Conservation (phyloP, 2,329 filamentous ascomycete species). For the Macrophomina phaseolina region DNA sequence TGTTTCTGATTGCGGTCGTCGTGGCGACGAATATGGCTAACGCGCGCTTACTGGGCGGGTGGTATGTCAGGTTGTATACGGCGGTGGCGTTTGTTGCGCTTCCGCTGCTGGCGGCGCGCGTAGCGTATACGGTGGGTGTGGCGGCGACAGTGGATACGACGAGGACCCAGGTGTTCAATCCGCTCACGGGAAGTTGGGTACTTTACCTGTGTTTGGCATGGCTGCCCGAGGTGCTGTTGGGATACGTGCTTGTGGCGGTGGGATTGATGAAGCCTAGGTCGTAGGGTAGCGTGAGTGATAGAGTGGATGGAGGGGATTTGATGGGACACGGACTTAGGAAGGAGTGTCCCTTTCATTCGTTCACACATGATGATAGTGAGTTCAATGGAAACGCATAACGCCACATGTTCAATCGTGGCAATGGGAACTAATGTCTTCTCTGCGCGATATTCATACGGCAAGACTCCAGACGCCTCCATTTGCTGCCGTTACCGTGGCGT, state of each 20-base stretch:
- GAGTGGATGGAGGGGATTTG: background rate
- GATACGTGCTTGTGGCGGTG: background rate
- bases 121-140: slow-evolving; percentile 6
- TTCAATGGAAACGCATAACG: too few species aligned
- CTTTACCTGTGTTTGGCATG: slow-evolving; percentile 1
- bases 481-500: too few species aligned
- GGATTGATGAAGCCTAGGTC: background rate
- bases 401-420: too few species aligned
- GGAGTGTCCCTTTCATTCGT: background rate
- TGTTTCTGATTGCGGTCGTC: background rate
- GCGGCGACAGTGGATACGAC: background rate
- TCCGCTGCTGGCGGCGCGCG: background rate
- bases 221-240: slow-evolving; percentile 1
- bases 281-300: background rate
- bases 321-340: background rate
- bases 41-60: background rate
- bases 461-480: too few species aligned
- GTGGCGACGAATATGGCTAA: background rate
- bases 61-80: background rate
- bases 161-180: background rate
- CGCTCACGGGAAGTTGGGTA: slow-evolving; percentile 4
- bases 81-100: background rate
- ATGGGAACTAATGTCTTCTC: too few species aligned
- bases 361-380: too few species aligned
- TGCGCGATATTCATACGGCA: too few species aligned